Conservation (phyloP, 176 grass and related monocot genomes). For the Dendrocalamus sinicus region DNA sequence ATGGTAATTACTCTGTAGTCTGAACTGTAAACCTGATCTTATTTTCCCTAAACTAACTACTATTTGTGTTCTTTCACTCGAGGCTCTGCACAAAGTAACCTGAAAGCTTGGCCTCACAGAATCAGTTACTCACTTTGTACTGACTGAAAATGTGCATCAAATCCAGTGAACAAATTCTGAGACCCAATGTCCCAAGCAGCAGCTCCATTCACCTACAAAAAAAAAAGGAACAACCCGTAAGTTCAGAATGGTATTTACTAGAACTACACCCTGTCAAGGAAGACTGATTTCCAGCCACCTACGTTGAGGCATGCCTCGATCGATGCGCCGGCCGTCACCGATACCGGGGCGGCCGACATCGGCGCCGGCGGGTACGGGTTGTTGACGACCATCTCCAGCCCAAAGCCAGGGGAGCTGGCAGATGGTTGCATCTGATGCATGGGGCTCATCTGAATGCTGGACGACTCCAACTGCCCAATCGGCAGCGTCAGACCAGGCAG, state of each 20-base stretch:
- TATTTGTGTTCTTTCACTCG: slow-evolving; percentile 31
- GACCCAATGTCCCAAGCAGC: slow-evolving; percentile 63
- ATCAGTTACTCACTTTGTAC: slow-evolving; percentile 65
- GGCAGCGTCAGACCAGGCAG: slow-evolving; percentile 41
- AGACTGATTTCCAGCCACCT: slow-evolving; percentile 38
- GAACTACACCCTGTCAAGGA: neutral
- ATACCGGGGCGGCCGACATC: slow-evolving; percentile 5
- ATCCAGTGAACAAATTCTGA: slow-evolving; percentile 59
- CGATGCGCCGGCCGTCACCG: slow-evolving; percentile 23
- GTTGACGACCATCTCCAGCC: slow-evolving; percentile 64
- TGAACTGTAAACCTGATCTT: neutral
- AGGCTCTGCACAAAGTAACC: neutral
- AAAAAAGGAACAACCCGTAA: neutral
- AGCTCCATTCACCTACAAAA: slow-evolving; percentile 61
- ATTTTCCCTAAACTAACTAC: neutral
- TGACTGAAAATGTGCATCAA: slow-evolving; percentile 66
- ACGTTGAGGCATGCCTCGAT: slow-evolving; percentile 63
- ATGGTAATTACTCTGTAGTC: neutral
- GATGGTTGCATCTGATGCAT: slow-evolving; percentile 56
- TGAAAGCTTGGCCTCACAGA: slow-evolving; percentile 23
- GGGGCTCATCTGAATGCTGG: slow-evolving; percentile 68
- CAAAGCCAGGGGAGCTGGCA: slow-evolving; percentile 45
- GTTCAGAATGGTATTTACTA: slow-evolving; percentile 29
- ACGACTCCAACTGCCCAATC: slow-evolving; percentile 53
- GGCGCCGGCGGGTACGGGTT: slow-evolving; percentile 37